phyloP scores from a whole-genome alignment of 2,329 filamentous ascomycete genomes.

The Pseudopithomyces chartarum region DNA sequence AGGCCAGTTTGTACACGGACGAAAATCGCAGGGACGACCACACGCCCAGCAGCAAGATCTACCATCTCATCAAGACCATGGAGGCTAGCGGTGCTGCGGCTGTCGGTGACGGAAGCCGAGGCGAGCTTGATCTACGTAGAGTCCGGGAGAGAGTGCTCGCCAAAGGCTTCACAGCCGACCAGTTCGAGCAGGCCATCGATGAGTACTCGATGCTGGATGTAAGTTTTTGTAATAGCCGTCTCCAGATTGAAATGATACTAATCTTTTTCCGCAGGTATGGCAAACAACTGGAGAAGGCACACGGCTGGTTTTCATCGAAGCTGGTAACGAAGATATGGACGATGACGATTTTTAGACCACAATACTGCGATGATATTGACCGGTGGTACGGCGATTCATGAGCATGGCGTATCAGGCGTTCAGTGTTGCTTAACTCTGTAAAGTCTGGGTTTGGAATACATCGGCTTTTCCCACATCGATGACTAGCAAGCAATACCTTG shows the following conservation, averaged over 20 bases:
- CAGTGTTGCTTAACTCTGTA: constrained; percentile 6
- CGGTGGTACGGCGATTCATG: constrained; percentile 19
- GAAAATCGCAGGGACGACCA: constrained; percentile 63
- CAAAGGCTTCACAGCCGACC: constrained; percentile 95
- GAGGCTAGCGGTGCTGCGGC: constrained; percentile 81
- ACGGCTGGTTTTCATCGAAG: constrained; percentile 59
- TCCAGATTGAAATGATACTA: constrained; percentile 27
- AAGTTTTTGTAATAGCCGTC: constrained; percentile 52
- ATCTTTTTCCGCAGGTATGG: constrained; percentile 52
- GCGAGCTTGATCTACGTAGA: constrained; percentile 84
- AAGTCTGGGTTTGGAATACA: background rate
- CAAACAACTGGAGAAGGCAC: constrained; percentile 61
- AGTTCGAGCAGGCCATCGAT: constrained; percentile 83
- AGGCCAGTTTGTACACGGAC: constrained; percentile 84
- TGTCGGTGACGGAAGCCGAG: constrained; percentile 72
- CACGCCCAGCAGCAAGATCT: constrained; percentile 87
- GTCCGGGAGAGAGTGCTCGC: constrained; percentile 91
- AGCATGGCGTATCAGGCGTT: constrained; percentile 36
- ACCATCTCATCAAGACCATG: constrained; percentile 88
- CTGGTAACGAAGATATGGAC: constrained; percentile 52
- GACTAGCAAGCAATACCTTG: background rate
- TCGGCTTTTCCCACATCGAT: background rate
- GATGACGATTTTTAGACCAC: constrained; percentile 39
- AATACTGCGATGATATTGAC: constrained; percentile 12
- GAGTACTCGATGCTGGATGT: constrained; percentile 90